Conservation (phyloP, 805 yeast species). For the Komagataella pseudopastoris region DNA sequence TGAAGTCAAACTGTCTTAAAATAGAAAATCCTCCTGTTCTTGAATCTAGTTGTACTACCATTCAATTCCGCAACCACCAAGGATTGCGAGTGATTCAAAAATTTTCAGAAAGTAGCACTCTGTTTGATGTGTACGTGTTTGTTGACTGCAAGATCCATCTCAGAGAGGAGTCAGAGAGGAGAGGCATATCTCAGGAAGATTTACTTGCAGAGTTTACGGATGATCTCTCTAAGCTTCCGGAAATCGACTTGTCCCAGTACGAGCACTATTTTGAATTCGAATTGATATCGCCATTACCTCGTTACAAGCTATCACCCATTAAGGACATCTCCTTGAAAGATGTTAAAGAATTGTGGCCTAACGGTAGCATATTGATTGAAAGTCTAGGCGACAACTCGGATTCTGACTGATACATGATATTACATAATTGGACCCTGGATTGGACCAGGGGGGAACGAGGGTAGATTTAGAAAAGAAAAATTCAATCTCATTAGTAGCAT, state of each 20-base stretch:
- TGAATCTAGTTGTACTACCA: slow-evolving; percentile 21
- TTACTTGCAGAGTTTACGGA: slow-evolving; percentile 5
- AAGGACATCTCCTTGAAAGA: slow-evolving; percentile 7
- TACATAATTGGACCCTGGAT: background rate
- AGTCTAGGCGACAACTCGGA: slow-evolving; percentile 2
- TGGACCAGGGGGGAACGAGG: background rate
- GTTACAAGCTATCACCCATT: slow-evolving; percentile 14
- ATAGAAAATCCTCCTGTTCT: slow-evolving; percentile 5
- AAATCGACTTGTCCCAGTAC: slow-evolving; percentile 4
- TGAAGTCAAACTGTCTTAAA: slow-evolving; percentile 8
- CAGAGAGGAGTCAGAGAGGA: slow-evolving; percentile 1
- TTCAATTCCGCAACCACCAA: slow-evolving; percentile 41
- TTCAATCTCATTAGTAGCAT: background rate
- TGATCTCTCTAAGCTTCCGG: background rate
- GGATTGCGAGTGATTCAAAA: slow-evolving; percentile 36
- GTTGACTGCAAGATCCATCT: slow-evolving; percentile 27
- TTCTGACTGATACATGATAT: background rate
- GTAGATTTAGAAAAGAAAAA: background rate
- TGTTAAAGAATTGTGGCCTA: slow-evolving; percentile 21
- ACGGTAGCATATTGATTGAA: slow-evolving; percentile 21
- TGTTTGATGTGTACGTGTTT: slow-evolving; percentile 34
- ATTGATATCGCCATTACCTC: slow-evolving; percentile 21
- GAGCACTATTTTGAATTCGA: slow-evolving; percentile 17
- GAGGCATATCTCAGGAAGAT: slow-evolving; percentile 2
- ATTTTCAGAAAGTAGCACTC: slow-evolving; percentile 23